phyloP scores from a whole-genome alignment of 2,329 filamentous ascomycete genomes.

The Ophiostoma australiae region DNA sequence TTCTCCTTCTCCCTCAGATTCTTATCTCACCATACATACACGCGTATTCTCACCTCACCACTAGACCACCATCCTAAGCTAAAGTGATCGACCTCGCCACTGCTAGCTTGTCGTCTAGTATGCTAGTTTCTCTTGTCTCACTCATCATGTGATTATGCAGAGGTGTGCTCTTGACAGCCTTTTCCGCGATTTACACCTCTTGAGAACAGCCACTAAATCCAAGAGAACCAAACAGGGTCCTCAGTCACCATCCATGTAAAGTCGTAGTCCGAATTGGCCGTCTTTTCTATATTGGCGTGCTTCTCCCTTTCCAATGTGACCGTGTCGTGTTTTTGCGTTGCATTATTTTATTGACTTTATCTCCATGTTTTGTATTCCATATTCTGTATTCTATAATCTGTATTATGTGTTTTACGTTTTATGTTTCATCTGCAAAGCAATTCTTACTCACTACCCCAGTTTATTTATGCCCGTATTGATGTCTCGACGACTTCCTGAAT shows the following conservation, averaged over 20 bases:
- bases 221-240: not conserved
- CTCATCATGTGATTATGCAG: slow-evolving; percentile 1
- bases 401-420: too few relatives aligned
- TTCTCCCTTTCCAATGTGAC: not conserved
- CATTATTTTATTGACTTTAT: not conserved
- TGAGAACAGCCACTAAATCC: not conserved
- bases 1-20: not conserved
- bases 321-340: not conserved
- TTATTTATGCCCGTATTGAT: not conserved
- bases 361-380: too few relatives aligned
- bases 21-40: not conserved
- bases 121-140: not conserved
- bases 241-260: slow-evolving; percentile 8
- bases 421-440: too few relatives aligned
- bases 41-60: not conserved
- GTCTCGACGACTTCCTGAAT: not conserved
- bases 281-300: slow-evolving; percentile 9
- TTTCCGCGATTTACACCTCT: not conserved
- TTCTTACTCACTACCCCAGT: not conserved
- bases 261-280: not conserved
- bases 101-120: not conserved
- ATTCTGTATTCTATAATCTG: too few relatives aligned
- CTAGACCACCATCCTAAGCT: not conserved
- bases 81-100: not conserved
- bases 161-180: not conserved